Evolutionary conservation across 768 basidiomycete species (phyloP), one percentile per base, ranked within the genome.

Genomic region (Agaricus subrufescens): DNA sequence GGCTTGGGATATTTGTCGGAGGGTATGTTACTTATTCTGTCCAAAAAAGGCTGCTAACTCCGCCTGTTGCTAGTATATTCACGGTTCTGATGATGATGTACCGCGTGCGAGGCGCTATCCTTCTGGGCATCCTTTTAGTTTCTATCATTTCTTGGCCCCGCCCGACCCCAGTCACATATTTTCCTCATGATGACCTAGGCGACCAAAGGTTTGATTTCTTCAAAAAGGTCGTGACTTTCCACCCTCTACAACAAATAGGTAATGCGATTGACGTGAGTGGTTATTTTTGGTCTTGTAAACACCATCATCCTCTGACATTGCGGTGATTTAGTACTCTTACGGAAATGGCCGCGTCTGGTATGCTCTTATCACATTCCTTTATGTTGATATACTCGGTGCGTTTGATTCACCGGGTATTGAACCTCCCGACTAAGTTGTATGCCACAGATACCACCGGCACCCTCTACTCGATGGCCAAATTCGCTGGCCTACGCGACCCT

Each of bases 391-490:
- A 60, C 79, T 90, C 63, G 87, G 84, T 86, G 61, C 46, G 79
- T 66, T 49, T 38, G 38, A n/a, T n/a, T 27, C 40, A 49, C 26
- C 29, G 15, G 37, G 46, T 39, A 74, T 76, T 67, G 60, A 58
- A 43, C 30, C 39, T 19, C 31, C 48, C 8, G 15, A 29, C n/a
- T 40, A 31, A 23, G 34, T 50, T 37, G 19, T 42, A 54, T 52
- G 46, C 54, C 34, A 52, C 31, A 45, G 25, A 69, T 72, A 76
- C 73, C 29, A 78, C 75, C 53, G 87, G 91, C 65, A 93, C 91
- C 8, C 74, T 94, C 3, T 92, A 93, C 67, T 87, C 91, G 39
- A 93, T 94, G 91, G 89, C 90, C 52, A 91, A 89, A 67, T 93
- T 93, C 60, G 90, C 91, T 5, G 89, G 89, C n/a, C 78, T 94